These are phyloP conservation scores for Triangularia setosa DNA, from an alignment of 2,329 filamentous ascomycete species.

Conservation along the genomic window DNA sequence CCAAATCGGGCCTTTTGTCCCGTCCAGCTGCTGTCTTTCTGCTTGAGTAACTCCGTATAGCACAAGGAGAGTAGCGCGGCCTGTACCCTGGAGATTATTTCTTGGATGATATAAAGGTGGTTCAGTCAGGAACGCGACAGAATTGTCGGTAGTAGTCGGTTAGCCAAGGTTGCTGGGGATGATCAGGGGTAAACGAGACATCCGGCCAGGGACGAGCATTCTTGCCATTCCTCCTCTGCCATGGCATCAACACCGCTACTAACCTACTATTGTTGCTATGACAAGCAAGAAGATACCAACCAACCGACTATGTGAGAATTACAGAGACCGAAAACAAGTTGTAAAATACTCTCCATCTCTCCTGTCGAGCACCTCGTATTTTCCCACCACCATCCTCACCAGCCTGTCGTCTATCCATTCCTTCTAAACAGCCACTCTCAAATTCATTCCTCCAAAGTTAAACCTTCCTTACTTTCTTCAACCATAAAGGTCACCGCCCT, in stretches of 20 bases:
- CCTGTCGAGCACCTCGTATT: neutral
- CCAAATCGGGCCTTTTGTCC: neutral
- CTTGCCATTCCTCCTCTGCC: neutral
- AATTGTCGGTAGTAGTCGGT: neutral
- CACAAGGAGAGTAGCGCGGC: no score
- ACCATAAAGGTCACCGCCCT: constrained; percentile 25
- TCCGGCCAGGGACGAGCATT: neutral
- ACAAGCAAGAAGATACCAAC: neutral
- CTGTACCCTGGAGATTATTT: neutral
- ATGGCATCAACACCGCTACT: neutral
- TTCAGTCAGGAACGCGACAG: neutral
- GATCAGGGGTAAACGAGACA: neutral
- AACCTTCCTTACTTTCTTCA: neutral
- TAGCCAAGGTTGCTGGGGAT: neutral
- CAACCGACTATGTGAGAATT: neutral
- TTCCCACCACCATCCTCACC: constrained; percentile 8
- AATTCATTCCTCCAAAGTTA: constrained; percentile 1
- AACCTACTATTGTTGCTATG: neutral
- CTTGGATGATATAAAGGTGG: neutral
- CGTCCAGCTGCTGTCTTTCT: neutral
- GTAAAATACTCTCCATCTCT: constrained; percentile 9
- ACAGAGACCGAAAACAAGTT: neutral
- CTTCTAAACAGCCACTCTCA: neutral
- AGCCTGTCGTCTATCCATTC: neutral
- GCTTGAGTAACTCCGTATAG: neutral